Percentiles rank a stretch among this genome's conserved stretches.
These are phyloP conservation scores for Diaporthe sp. DNA, from an alignment of 2,329 filamentous ascomycete genomes.

Conservation along the genomic window DNA sequence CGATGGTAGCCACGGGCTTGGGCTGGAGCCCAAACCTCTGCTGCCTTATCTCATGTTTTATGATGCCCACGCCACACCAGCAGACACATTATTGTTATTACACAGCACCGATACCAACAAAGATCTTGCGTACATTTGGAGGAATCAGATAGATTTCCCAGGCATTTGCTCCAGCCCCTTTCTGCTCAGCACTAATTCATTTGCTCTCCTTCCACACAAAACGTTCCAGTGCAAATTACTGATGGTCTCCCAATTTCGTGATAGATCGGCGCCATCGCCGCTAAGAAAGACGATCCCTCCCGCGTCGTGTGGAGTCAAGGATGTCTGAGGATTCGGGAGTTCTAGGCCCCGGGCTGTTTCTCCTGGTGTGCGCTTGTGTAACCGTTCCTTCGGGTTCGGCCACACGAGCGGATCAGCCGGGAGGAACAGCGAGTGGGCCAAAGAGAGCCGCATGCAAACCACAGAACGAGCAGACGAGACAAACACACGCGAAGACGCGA, in stretches of 20 bases:
- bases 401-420: slow-evolving; percentile 28
- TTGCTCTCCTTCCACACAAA: slow-evolving; percentile 16
- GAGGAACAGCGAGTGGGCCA: slow-evolving; percentile 21
- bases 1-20: slow-evolving; percentile 34
- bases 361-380: slow-evolving; percentile 10
- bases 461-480: slow-evolving; percentile 8
- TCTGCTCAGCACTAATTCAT: slow-evolving; percentile 42
- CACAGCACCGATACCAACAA: slow-evolving; percentile 22
- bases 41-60: not conserved
- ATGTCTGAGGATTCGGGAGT: slow-evolving; percentile 20
- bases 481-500: not conserved
- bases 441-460: slow-evolving; percentile 28
- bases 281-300: slow-evolving; percentile 37
- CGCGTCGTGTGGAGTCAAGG: slow-evolving; percentile 17
- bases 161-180: slow-evolving; percentile 44
- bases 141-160: slow-evolving; percentile 38
- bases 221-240: slow-evolving; percentile 41
- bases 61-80: slow-evolving; percentile 18
- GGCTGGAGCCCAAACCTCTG: not conserved
- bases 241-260: slow-evolving; percentile 43
- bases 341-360: slow-evolving; percentile 7
- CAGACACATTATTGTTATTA: slow-evolving; percentile 12
- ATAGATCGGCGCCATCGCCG: slow-evolving; percentile 44
- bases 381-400: slow-evolving; percentile 32
- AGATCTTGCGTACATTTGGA: slow-evolving; percentile 27